A percentile compares a stretch with the other conserved stretches of the same genome.
Conservation (phyloP, 352 stramenopile species). For the Globisporangium cylindrosporum region DNA sequence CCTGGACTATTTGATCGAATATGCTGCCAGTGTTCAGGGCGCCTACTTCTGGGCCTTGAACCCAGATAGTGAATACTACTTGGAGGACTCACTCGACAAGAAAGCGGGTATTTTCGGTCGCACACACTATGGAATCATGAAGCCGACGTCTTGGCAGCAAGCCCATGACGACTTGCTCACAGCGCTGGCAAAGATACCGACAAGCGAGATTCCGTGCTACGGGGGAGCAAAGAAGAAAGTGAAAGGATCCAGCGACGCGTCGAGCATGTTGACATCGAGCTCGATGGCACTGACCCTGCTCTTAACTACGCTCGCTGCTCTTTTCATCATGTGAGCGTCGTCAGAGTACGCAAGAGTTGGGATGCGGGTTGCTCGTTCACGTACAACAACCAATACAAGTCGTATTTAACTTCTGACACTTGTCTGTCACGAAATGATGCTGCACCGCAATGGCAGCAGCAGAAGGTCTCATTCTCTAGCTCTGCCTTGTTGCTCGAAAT, state of each 20-base stretch:
- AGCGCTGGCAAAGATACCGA: slow-evolving; percentile 43
- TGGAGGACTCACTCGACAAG: slow-evolving; percentile 46
- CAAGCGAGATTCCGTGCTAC: slow-evolving; percentile 52
- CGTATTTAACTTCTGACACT: slow-evolving; percentile 1
- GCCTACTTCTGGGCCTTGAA: slow-evolving; percentile 72
- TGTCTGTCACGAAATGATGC: neutral
- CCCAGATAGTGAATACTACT: slow-evolving; percentile 54
- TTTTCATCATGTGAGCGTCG: neutral
- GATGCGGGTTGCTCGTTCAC: neutral
- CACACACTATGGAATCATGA: slow-evolving; percentile 60
- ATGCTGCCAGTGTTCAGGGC: slow-evolving; percentile 42
- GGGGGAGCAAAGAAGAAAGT: slow-evolving; percentile 25
- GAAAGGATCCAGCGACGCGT: neutral
- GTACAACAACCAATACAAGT: neutral
- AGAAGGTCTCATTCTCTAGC: too few relatives aligned
- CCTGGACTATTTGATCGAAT: slow-evolving; percentile 64
- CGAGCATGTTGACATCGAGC: neutral
- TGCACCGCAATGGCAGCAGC: too few relatives aligned
- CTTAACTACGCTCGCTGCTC: neutral
- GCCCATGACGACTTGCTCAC: slow-evolving; percentile 44
- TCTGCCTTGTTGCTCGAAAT: too few relatives aligned
- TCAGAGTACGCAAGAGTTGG: neutral
- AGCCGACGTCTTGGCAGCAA: slow-evolving; percentile 51
- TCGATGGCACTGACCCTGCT: neutral
- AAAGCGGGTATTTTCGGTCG: slow-evolving; percentile 43